Percentiles rank a stretch among this genome's conserved stretches.
Conservation (phyloP, 2,329 filamentous ascomycete species). For the Penicillium expansum region DNA sequence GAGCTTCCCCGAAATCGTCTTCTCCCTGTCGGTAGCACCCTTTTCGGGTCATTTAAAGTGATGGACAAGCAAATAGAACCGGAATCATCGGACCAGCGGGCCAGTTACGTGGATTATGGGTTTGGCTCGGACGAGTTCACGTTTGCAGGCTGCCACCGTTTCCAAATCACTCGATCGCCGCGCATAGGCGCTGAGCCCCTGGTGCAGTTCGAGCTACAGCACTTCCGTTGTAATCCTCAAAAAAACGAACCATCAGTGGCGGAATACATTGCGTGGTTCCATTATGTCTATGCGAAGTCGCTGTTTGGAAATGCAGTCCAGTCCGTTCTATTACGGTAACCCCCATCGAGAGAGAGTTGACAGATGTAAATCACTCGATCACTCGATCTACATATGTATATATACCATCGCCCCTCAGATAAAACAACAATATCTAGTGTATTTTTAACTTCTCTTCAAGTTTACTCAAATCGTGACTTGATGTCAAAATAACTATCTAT, state of each 20-base stretch:
- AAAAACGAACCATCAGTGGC: neutral
- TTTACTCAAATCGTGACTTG: too few relatives aligned
- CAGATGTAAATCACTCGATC: neutral
- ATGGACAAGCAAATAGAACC: neutral
- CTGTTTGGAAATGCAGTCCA: neutral
- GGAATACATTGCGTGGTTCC: neutral
- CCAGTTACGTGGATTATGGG: neutral
- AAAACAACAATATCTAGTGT: neutral
- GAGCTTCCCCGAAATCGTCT: neutral
- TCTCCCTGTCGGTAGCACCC: neutral
- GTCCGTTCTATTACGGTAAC: neutral
- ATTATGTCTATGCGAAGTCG: neutral
- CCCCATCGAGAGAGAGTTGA: neutral
- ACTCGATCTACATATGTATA: too few relatives aligned
- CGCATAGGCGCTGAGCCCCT: neutral
- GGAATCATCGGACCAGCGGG: neutral
- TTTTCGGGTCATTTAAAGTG: neutral
- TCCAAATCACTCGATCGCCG: neutral
- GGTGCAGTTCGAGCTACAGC: neutral
- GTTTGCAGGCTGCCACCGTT: neutral
- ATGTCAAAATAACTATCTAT: too few relatives aligned
- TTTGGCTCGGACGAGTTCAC: neutral
- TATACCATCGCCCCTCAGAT: neutral
- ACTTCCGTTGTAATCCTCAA: neutral
- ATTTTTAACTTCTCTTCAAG: neutral